These are phyloP conservation scores for Irpex sp. DNA, from an alignment of 1,284 basidiomycete genomes.

Conservation along the genomic window DNA sequence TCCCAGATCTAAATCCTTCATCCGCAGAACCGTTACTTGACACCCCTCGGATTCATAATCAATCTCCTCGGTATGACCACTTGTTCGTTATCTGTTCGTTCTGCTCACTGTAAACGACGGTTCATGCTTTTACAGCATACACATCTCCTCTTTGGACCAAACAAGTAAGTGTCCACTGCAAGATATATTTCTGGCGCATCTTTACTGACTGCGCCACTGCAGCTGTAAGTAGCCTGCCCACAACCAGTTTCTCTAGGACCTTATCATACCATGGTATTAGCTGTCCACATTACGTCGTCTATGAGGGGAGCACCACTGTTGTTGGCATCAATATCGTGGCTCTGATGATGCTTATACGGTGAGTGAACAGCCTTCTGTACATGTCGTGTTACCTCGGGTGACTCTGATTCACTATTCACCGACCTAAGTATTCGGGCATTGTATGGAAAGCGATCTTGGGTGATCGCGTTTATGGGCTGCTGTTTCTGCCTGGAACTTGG, in stretches of 20 bases:
- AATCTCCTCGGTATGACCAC: slow-evolving; percentile 40
- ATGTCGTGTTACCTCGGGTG: neutral
- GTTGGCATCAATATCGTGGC: slow-evolving; percentile 45
- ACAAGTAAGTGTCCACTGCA: slow-evolving; percentile 29
- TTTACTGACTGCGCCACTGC: neutral
- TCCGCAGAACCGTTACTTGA: slow-evolving; percentile 34
- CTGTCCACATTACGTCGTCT: slow-evolving; percentile 44
- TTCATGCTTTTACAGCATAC: slow-evolving; percentile 36
- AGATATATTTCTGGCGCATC: neutral
- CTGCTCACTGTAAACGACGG: too few relatives aligned
- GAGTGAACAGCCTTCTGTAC: slow-evolving; percentile 9
- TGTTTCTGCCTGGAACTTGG: slow-evolving; percentile 39
- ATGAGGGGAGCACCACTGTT: slow-evolving; percentile 46
- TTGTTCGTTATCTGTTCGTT: neutral
- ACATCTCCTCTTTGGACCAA: slow-evolving; percentile 37
- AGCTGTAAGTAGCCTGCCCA: slow-evolving; percentile 12
- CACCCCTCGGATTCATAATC: slow-evolving; percentile 45
- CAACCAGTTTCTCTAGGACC: neutral
- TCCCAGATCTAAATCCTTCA: too few relatives aligned
- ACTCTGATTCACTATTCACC: too few relatives aligned
- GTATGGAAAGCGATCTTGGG: slow-evolving; percentile 33
- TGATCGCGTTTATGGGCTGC: slow-evolving; percentile 33
- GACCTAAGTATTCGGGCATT: slow-evolving; percentile 46
- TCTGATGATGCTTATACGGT: slow-evolving; percentile 56
- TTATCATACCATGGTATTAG: slow-evolving; percentile 21